Evolutionary conservation across 208 protist species (phyloP), one percentile per base, ranked within the genome.

Genomic region (Wallacemonas rigidus): DNA sequence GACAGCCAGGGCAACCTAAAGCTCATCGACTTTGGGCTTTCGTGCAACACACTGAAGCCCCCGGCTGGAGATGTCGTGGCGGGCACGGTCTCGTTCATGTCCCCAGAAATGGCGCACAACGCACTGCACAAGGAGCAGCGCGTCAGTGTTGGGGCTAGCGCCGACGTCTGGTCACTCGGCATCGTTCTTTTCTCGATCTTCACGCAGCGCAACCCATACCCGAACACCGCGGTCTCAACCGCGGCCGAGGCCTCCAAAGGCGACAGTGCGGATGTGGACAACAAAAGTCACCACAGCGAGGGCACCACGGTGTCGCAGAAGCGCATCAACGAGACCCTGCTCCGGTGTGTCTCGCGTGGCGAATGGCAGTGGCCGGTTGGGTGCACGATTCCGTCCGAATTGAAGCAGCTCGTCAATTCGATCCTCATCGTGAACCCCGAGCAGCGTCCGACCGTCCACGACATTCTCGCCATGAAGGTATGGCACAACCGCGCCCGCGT

Each of bases 31-130:
- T 98, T 97, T 83, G 94, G 94, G 4, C 83, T 98, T 2, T 82
- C 94, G 7, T 90, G 85, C 61, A 88, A 64, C 48, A 78, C 83
- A 3, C 81, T 89, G 44, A 88, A 87, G 62, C 91, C 93, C 3
- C 80, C 89, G 6, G 71, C 91, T 8, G 93, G 89, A 7, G 93
- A 97, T 55, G 86, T 97, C 17, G 91, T 97, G 68, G 90, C 88
- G 9, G 95, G 95, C 47, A 97, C 95, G 2, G 80, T 95, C 51
- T 90, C 89, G n/a, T 98, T 95, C 75, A 93, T 97, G 85, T 88
- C 95, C 11, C 95, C 95, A 0, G 93, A 98, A 77, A 96, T 97
- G 91, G 92, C 91, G 39, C 88, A 95, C 78, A 97, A 97, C 71
- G 90, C 88, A 8, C 77, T 97, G n/a, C 60, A 89, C 72, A 88